Conservation (phyloP, 2,329 filamentous ascomycete genomes). For the Fonsecaea nubica region DNA sequence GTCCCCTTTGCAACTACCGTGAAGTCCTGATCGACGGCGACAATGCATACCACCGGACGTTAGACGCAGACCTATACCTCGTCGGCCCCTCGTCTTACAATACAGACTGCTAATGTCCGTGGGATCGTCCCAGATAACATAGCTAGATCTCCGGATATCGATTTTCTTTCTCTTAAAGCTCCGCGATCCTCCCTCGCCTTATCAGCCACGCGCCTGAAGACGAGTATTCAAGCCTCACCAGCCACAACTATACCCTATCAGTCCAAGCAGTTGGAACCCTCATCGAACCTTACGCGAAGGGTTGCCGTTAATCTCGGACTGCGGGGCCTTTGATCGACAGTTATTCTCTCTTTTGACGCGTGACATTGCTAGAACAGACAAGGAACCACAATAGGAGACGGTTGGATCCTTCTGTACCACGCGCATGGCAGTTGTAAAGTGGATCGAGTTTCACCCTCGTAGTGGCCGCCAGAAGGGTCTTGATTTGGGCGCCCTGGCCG, state of each 20-base stretch:
- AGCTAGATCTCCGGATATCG: constrained; percentile 2
- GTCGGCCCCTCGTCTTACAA: neutral
- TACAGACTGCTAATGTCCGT: neutral
- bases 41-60: neutral
- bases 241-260: constrained; percentile 9
- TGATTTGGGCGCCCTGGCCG: neutral
- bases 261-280: constrained; percentile 9
- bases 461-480: neutral
- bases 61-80: neutral
- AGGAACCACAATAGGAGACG: constrained; percentile 5
- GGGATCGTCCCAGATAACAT: neutral
- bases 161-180: neutral
- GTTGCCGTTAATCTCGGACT: constrained; percentile 26
- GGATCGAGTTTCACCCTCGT: constrained; percentile 2
- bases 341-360: constrained; percentile 11
- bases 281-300: constrained; percentile 11
- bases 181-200: neutral
- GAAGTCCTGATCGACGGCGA: neutral
- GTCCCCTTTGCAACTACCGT: neutral
- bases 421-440: constrained; percentile 2
- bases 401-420: constrained; percentile 10
- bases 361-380: constrained; percentile 4
- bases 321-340: constrained; percentile 22
- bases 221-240: neutral
- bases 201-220: constrained; percentile 10